These are phyloP conservation scores for Gaultheria prostrata DNA, from an alignment of 148 eudicot genomes.

Conservation along the genomic window DNA sequence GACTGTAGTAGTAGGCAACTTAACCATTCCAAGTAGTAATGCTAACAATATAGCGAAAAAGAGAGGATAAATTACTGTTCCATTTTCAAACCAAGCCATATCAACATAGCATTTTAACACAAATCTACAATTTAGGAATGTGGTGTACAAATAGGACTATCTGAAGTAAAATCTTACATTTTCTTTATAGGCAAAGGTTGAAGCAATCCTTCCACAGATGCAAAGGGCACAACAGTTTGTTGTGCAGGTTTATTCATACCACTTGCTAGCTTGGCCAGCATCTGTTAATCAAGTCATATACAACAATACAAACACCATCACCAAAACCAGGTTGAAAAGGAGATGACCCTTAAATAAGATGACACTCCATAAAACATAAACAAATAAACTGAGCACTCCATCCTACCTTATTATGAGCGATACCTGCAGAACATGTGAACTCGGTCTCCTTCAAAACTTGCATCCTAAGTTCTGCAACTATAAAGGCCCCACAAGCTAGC, in stretches of 20 bases:
- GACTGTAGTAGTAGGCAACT: background rate
- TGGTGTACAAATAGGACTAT: background rate
- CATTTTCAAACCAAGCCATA: background rate
- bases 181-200: constrained; percentile 81
- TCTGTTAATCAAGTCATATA: constrained; percentile 36
- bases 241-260: constrained; percentile 98
- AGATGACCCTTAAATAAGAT: background rate
- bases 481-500: constrained; percentile 86
- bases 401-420: constrained; percentile 88
- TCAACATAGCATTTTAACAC: background rate
- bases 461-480: constrained; percentile 86
- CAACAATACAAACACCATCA: constrained; percentile 6
- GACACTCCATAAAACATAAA: constrained; percentile 7
- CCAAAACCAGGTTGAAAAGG: background rate
- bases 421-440: constrained; percentile 94
- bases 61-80: background rate
- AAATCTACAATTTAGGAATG: constrained; percentile 5
- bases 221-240: constrained; percentile 78
- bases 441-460: constrained; percentile 86
- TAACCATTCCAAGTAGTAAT: background rate
- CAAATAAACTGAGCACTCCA: background rate
- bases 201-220: constrained; percentile 71
- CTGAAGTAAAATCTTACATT: constrained; percentile 49
- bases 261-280: constrained; percentile 92
- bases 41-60: background rate